A percentile compares a stretch with the other conserved stretches of the same genome.
Conservation (phyloP, 805 yeast species). For the Grigorovia yakushimaensis region DNA sequence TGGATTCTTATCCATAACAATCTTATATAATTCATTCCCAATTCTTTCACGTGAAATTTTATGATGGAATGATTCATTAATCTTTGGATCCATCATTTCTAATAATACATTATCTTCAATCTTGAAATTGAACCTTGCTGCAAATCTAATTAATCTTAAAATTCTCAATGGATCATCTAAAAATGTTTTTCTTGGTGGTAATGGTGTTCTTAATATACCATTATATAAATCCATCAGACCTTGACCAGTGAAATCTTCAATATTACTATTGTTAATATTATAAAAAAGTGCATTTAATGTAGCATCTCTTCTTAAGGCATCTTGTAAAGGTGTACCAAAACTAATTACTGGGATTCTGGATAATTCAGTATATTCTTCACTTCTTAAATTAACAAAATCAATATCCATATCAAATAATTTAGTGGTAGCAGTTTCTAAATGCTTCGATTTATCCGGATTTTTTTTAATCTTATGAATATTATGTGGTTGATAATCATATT, state of each 20-base stretch:
- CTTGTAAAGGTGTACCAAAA: slow-evolving; percentile 86
- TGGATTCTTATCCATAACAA: slow-evolving; percentile 55
- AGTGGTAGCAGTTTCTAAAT: slow-evolving; percentile 92
- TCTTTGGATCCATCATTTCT: slow-evolving; percentile 55
- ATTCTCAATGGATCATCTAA: slow-evolving; percentile 91
- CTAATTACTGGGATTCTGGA: slow-evolving; percentile 78
- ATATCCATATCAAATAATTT: slow-evolving; percentile 74
- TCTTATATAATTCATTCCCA: slow-evolving; percentile 76
- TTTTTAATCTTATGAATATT: slow-evolving; percentile 73
- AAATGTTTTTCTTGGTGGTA: slow-evolving; percentile 77
- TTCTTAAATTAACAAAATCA: slow-evolving; percentile 86
- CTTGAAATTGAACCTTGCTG: slow-evolving; percentile 60
- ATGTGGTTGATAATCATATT: slow-evolving; percentile 27
- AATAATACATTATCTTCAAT: slow-evolving; percentile 48
- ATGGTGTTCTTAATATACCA: slow-evolving; percentile 79
- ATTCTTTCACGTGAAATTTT: slow-evolving; percentile 88
- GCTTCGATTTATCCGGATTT: slow-evolving; percentile 94
- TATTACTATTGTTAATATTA: slow-evolving; percentile 53
- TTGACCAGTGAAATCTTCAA: slow-evolving; percentile 76
- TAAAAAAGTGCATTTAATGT: slow-evolving; percentile 88
- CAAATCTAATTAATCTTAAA: slow-evolving; percentile 75
- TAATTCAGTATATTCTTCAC: slow-evolving; percentile 73
- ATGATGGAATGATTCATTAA: slow-evolving; percentile 47
- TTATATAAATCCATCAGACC: slow-evolving; percentile 64
- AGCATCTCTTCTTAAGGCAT: slow-evolving; percentile 90